phyloP scores from a whole-genome alignment of 176 grass and related monocot species.

The Dendrocalamus sinicus region DNA sequence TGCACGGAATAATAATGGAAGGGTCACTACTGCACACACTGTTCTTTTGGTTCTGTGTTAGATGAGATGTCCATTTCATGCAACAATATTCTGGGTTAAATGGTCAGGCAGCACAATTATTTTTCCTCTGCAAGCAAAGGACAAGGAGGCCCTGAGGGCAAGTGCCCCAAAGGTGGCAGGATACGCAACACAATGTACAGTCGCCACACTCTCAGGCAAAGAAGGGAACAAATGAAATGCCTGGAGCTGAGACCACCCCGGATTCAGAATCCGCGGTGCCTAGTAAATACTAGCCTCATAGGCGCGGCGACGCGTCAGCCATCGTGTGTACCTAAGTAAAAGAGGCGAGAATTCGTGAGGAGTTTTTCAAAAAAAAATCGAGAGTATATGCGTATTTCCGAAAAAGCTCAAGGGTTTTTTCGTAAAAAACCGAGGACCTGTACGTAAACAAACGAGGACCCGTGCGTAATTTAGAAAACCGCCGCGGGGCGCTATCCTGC shows the following conservation, averaged over 20 bases:
- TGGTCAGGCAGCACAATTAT: conserved; percentile 31
- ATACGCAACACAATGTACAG: conserved; percentile 12
- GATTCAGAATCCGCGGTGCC: conserved; percentile 18
- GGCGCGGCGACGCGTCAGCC: too few relatives aligned
- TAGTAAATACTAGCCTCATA: conserved; percentile 14
- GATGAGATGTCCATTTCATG: conserved; percentile 48
- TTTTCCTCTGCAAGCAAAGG: conserved; percentile 10
- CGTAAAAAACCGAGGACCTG: too few relatives aligned
- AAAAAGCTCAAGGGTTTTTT: too few relatives aligned
- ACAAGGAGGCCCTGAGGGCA: conserved; percentile 5
- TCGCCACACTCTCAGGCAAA: conserved; percentile 8
- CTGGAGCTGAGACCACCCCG: conserved; percentile 1
- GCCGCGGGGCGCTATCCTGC: too few relatives aligned
- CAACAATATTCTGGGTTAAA: conserved; percentile 1
- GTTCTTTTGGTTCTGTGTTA: conserved; percentile 14
- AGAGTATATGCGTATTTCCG: too few relatives aligned
- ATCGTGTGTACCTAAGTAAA: too few relatives aligned
- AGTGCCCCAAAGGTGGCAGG: conserved; percentile 1
- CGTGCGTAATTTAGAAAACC: too few relatives aligned
- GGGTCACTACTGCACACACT: conserved; percentile 13
- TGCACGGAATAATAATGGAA: conserved; percentile 9
- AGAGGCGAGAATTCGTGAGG: too few relatives aligned
- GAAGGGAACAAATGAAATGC: conserved; percentile 41
- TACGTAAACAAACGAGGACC: too few relatives aligned
- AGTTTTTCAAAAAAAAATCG: too few relatives aligned